Base-by-base conservation (phyloP, 2,329 filamentous ascomycete species). In the Sporothrix schenckii region DNA sequence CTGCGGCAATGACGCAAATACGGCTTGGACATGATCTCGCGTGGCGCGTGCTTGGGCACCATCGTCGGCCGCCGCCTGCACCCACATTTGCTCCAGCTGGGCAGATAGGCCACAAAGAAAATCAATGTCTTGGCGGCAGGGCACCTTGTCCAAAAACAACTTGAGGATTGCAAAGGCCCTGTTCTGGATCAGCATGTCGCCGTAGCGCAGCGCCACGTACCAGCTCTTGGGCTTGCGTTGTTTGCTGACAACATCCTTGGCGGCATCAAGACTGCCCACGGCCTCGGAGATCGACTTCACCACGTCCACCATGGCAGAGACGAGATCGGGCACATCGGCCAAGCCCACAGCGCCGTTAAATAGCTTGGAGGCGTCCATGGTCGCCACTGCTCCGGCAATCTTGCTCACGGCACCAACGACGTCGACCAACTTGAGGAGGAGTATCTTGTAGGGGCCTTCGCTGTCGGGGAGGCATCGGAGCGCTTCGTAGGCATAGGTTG, bases 101-200 rank as follows among this genome's bases (percentile, higher is more conserved):
- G 61, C 63, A 24, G 2, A 53, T 7, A 66, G 1, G 30, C 63
- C 63, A n/a, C 63, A 39, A 2, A 53, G 49, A 30, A 66, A 66
- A 34, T 66, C 39, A 7, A 44, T n/a, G 19, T 61, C 19, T 6
- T 4, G 11, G 3, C 56, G 34, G n/a, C 56, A 61, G 2, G 56
- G 56, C 1, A 61, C 39, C 1, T 21, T 14, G 1, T 24, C 19
- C 9, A 61, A 5, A 19, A 66, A 66, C 1, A 6, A 2, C 49
- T 24, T 16, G 27, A 66, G 63, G 3, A 5, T 24, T 4, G 21
- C 2, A 19, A 66, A 66, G 1, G 27, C 63, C 2, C 19, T 6
- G 14, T n/a, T 19, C 24, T 47, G 47, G 27, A 66, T 66, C 49
- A 66, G 13, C 63, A 66, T 50, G 30, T 66, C 47, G 47, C 19